These are phyloP conservation scores for Kodamaea kaohsiungensis DNA, from an alignment of 805 yeast species.

Conservation along the genomic window DNA sequence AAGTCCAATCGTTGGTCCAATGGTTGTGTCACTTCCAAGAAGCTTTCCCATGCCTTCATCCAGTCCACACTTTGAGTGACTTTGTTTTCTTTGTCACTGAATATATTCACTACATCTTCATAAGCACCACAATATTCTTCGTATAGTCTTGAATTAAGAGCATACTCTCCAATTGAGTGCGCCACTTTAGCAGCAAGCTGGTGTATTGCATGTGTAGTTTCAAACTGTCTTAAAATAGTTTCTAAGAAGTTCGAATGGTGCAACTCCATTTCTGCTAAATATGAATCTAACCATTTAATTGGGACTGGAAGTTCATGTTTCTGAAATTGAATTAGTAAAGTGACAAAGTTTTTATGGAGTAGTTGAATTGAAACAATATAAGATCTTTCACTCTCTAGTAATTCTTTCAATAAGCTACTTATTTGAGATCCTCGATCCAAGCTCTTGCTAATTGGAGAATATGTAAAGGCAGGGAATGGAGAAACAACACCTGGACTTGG, in stretches of 20 bases:
- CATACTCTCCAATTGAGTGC: background rate
- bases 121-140: slow-evolving; percentile 35
- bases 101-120: slow-evolving; percentile 32
- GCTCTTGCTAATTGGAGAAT: slow-evolving; percentile 17
- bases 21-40: slow-evolving; percentile 46
- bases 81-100: slow-evolving; percentile 7
- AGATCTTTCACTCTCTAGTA: slow-evolving; percentile 48
- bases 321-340: slow-evolving; percentile 30
- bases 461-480: slow-evolving; percentile 21
- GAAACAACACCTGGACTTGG: slow-evolving; percentile 14
- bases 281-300: background rate
- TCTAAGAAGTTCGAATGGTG: slow-evolving; percentile 32
- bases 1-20: slow-evolving; percentile 41
- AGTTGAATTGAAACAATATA: slow-evolving; percentile 48
- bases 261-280: slow-evolving; percentile 2
- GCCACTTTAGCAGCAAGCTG: background rate
- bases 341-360: slow-evolving; percentile 45
- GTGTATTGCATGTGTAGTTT: background rate
- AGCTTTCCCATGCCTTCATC: slow-evolving; percentile 34
- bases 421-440: slow-evolving; percentile 14
- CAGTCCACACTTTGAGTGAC: slow-evolving; percentile 16
- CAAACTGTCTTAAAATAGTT: background rate
- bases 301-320: slow-evolving; percentile 35
- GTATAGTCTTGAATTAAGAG: slow-evolving; percentile 19
- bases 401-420: slow-evolving; percentile 43